These are phyloP conservation scores for Diaporthe australafricana DNA, from an alignment of 2,329 filamentous ascomycete species.

Conservation along the genomic window DNA sequence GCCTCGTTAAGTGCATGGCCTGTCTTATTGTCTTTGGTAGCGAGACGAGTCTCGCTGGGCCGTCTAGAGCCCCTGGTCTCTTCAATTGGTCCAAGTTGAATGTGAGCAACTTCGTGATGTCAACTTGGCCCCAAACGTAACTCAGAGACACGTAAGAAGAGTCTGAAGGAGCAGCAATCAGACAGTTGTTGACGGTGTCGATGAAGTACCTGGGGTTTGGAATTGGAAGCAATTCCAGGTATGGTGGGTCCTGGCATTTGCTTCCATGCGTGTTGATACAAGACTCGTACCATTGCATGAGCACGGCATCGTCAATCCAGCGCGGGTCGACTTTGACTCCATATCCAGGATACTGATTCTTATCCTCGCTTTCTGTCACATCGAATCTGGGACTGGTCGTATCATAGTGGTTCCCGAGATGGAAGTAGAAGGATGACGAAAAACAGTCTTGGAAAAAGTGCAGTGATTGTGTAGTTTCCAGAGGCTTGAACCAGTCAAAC, in stretches of 20 bases:
- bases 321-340: neutral
- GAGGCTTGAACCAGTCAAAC: neutral
- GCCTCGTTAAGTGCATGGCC: neutral
- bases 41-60: neutral
- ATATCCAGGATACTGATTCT: neutral
- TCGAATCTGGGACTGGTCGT: neutral
- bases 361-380: neutral
- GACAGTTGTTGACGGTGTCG: neutral
- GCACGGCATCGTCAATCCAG: neutral
- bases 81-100: neutral
- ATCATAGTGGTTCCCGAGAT: neutral
- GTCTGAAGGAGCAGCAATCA: neutral
- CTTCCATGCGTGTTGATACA: neutral
- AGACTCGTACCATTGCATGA: neutral
- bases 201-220: neutral
- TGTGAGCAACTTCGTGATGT: neutral
- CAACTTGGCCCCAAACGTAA: conserved; percentile 8
- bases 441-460: neutral
- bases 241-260: neutral
- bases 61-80: neutral
- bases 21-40: conserved; percentile 2
- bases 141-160: neutral
- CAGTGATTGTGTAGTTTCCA: neutral
- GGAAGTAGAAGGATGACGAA: neutral
- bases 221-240: neutral